phyloP scores from a whole-genome alignment of 73 alveolate genomes.

The Durusdinium trenchii region DNA sequence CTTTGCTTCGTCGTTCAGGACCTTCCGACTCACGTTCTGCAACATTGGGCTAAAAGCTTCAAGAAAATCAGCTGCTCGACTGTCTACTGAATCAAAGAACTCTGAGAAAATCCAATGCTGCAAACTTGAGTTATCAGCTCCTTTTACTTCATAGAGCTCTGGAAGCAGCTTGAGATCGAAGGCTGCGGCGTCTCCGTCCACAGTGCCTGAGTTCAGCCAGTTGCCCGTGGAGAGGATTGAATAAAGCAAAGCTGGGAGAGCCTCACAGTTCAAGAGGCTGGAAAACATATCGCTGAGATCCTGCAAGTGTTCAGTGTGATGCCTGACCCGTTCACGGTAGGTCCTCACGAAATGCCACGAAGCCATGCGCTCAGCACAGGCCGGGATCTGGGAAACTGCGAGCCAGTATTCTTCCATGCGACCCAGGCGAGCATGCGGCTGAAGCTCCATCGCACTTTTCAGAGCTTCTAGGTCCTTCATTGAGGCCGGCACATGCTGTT shows the following conservation, averaged over 20 bases:
- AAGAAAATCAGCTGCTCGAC: conserved; percentile 50
- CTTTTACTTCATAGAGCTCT: conserved; percentile 40
- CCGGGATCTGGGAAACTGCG: conserved; percentile 37
- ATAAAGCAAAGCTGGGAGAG: conserved; percentile 41
- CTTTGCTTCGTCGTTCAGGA: background rate
- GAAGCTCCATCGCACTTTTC: conserved; percentile 32
- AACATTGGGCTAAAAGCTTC: conserved; percentile 55
- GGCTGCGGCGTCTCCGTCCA: conserved; percentile 5
- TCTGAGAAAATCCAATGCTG: conserved; percentile 57
- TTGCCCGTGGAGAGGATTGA: conserved; percentile 48
- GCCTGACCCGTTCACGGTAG: conserved; percentile 46
- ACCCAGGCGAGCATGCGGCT: conserved; percentile 40
- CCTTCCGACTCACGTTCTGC: conserved; percentile 61
- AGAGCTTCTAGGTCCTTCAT: conserved; percentile 9
- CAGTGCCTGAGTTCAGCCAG: conserved; percentile 56
- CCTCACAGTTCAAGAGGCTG: conserved; percentile 51
- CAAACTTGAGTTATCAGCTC: conserved; percentile 51
- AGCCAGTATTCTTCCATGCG: conserved; percentile 67
- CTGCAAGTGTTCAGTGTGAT: conserved; percentile 64
- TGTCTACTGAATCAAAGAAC: conserved; percentile 60
- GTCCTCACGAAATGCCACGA: conserved; percentile 83
- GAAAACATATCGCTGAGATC: conserved; percentile 59
- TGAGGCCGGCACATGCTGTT: background rate
- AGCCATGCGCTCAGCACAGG: conserved; percentile 45
- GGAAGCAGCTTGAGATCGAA: conserved; percentile 43